These are phyloP conservation scores for Aspergillus calidoustus DNA, from an alignment of 2,329 filamentous ascomycete genomes.

Conservation along the genomic window DNA sequence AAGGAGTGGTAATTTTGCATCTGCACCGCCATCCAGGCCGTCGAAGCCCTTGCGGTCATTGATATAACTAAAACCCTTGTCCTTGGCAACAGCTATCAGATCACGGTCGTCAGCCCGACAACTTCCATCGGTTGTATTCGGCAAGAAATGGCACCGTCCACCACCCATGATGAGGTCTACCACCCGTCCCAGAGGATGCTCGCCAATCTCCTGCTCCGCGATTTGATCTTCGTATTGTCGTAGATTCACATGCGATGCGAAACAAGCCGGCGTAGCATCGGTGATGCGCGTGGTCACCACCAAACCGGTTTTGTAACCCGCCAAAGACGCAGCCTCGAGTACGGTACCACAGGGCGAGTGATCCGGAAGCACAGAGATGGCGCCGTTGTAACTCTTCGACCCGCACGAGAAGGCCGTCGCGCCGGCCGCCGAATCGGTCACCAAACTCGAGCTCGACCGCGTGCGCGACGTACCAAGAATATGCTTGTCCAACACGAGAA, in stretches of 20 bases:
- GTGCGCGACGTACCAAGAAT: conserved; percentile 90
- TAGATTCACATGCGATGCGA: conserved; percentile 82
- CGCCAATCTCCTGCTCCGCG: conserved; percentile 87
- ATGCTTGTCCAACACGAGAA: conserved; percentile 81
- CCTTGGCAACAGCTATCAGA: conserved; percentile 71
- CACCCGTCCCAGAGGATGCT: conserved; percentile 81
- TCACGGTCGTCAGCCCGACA: conserved; percentile 82
- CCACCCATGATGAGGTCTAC: conserved; percentile 94
- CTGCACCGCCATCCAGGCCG: conserved; percentile 67
- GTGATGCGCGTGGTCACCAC: conserved; percentile 95
- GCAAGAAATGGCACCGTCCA: conserved; percentile 88
- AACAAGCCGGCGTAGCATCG: conserved; percentile 94
- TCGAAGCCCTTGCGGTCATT: conserved; percentile 76
- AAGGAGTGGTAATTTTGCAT: conserved; percentile 76
- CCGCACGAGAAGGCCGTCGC: conserved; percentile 95
- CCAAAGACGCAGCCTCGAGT: conserved; percentile 88
- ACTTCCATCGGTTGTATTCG: conserved; percentile 78
- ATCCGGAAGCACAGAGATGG: conserved; percentile 87
- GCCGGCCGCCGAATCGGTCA: conserved; percentile 96
- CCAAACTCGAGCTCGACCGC: conserved; percentile 77
- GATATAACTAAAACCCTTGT: conserved; percentile 82
- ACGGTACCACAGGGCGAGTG: conserved; percentile 87
- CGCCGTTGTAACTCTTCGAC: conserved; percentile 93
- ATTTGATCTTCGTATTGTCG: conserved; percentile 86
- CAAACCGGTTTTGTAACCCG: conserved; percentile 88